These are phyloP conservation scores for Decorospora gaudefroyi DNA, from an alignment of 2,329 filamentous ascomycete species.

Conservation along the genomic window DNA sequence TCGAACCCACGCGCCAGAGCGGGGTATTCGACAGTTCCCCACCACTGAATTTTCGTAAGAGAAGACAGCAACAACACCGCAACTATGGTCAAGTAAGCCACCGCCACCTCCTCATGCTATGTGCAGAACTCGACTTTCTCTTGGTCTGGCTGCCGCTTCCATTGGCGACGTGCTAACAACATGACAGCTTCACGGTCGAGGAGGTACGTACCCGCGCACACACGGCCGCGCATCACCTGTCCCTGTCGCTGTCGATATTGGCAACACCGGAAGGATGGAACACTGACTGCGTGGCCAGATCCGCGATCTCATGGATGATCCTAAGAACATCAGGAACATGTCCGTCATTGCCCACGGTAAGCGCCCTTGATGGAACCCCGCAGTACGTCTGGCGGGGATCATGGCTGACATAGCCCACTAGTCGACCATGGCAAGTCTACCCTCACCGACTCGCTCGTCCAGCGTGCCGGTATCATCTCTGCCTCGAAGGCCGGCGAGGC, in stretches of 20 bases:
- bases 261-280: slow-evolving; percentile 9
- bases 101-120: slow-evolving; percentile 8
- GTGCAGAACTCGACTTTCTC: not conserved
- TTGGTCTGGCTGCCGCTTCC: not conserved
- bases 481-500: slow-evolving; percentile 95
- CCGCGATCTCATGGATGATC: slow-evolving; percentile 77
- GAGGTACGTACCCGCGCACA: slow-evolving; percentile 61
- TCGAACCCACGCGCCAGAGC: slow-evolving; percentile 38
- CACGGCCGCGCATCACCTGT: slow-evolving; percentile 22
- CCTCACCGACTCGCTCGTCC: slow-evolving; percentile 97
- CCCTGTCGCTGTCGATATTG: slow-evolving; percentile 27
- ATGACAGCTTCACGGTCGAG: slow-evolving; percentile 91
- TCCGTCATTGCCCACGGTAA: slow-evolving; percentile 98
- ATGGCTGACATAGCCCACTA: slow-evolving; percentile 43
- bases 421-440: slow-evolving; percentile 99
- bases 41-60: slow-evolving; percentile 45
- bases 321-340: slow-evolving; percentile 86
- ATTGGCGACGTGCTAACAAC: slow-evolving; percentile 55
- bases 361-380: slow-evolving; percentile 32
- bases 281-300: slow-evolving; percentile 59
- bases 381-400: slow-evolving; percentile 13
- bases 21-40: slow-evolving; percentile 43
- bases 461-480: slow-evolving; percentile 99
- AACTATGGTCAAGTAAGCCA: slow-evolving; percentile 99
- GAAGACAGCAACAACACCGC: slow-evolving; percentile 65